These are phyloP conservation scores for Fusarium humuli DNA, from an alignment of 2,329 filamentous ascomycete genomes.

Conservation along the genomic window DNA sequence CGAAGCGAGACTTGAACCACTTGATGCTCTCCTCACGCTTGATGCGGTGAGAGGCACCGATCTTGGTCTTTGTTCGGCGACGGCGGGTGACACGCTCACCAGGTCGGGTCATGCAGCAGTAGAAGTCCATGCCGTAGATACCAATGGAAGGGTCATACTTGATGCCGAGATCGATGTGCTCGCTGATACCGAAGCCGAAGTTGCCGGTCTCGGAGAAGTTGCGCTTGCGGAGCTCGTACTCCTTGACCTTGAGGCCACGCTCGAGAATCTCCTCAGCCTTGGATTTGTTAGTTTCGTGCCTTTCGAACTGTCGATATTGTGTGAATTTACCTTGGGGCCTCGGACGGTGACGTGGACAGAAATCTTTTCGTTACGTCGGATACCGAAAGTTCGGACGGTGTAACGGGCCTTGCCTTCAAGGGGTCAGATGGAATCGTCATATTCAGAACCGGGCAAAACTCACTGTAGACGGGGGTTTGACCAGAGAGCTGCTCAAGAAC, in stretches of 20 bases:
- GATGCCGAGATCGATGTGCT: slow-evolving; percentile 99
- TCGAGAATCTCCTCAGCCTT: slow-evolving; percentile 99
- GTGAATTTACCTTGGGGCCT: slow-evolving; percentile 75
- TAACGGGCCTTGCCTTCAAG: slow-evolving; percentile 94
- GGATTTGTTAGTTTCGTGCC: slow-evolving; percentile 41
- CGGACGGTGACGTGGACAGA: slow-evolving; percentile 99
- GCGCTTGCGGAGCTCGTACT: slow-evolving; percentile 99
- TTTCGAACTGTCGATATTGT: neutral
- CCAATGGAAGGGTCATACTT: slow-evolving; percentile 99
- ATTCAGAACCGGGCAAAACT: slow-evolving; percentile 50
- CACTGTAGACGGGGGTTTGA: slow-evolving; percentile 99
- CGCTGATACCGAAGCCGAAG: slow-evolving; percentile 99
- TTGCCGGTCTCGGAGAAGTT: slow-evolving; percentile 99
- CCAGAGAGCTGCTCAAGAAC: slow-evolving; percentile 99
- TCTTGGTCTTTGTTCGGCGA: slow-evolving; percentile 85
- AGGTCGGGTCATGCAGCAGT: slow-evolving; percentile 99
- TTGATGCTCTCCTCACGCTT: slow-evolving; percentile 94
- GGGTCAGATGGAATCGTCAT: slow-evolving; percentile 29
- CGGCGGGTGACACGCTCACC: slow-evolving; percentile 98
- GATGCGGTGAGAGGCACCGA: slow-evolving; percentile 93
- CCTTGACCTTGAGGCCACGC: slow-evolving; percentile 99
- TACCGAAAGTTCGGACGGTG: slow-evolving; percentile 99
- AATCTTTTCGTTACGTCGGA: slow-evolving; percentile 99
- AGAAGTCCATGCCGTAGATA: slow-evolving; percentile 99
- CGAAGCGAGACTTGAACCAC: slow-evolving; percentile 93